These are phyloP conservation scores for Evansstolkia leycettana DNA, from an alignment of 495 filamentous ascomycete species.

Conservation along the genomic window DNA sequence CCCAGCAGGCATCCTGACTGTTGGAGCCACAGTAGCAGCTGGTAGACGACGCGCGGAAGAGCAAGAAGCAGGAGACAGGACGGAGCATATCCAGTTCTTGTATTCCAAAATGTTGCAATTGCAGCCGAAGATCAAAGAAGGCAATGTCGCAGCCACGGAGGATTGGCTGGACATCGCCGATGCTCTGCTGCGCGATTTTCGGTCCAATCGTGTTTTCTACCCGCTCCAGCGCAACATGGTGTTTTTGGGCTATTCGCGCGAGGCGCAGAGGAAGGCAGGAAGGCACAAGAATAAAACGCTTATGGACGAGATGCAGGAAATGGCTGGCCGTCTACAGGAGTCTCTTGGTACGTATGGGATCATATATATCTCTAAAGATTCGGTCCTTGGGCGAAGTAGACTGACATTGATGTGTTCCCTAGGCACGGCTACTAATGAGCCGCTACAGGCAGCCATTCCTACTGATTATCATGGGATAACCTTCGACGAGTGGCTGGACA, in stretches of 20 bases:
- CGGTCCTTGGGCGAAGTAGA: no score
- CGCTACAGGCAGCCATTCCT: slow-evolving; percentile 30
- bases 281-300: slow-evolving; percentile 13
- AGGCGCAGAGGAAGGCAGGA: slow-evolving; percentile 33
- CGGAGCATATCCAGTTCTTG: slow-evolving; percentile 43
- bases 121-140: slow-evolving; percentile 34
- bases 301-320: slow-evolving; percentile 52
- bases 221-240: slow-evolving; percentile 55
- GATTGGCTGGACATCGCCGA: slow-evolving; percentile 68
- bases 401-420: slow-evolving; percentile 6
- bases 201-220: slow-evolving; percentile 65
- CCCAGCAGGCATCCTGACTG: slow-evolving; percentile 6
- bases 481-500: slow-evolving; percentile 74
- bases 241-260: slow-evolving; percentile 51
- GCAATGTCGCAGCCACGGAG: slow-evolving; percentile 38
- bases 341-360: slow-evolving; percentile 41
- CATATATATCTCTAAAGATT: no score
- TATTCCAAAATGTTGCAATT: slow-evolving; percentile 44
- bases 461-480: slow-evolving; percentile 63
- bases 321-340: slow-evolving; percentile 50
- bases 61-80: slow-evolving; percentile 26
- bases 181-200: slow-evolving; percentile 68
- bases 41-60: slow-evolving; percentile 8
- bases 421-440: slow-evolving; percentile 16
- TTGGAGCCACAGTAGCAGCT: slow-evolving; percentile 7